Conservation (phyloP, 352 stramenopile genomes). For the Blastocystis sp. region DNA sequence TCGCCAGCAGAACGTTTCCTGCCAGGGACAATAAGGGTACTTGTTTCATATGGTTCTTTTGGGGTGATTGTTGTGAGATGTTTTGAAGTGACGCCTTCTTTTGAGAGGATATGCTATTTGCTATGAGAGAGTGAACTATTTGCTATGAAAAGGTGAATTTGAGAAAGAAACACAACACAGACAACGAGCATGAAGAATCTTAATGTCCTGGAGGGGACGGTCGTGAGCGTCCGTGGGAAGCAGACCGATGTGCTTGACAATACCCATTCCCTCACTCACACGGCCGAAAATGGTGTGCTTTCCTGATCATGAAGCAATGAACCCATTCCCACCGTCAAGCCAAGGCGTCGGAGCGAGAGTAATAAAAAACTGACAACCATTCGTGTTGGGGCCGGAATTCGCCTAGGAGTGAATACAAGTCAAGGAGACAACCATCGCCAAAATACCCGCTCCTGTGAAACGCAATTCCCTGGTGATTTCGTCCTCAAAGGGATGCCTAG, state of each 20-base stretch:
- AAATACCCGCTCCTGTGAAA: conserved; percentile 85
- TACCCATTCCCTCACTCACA: conserved; percentile 85
- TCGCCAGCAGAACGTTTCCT: conserved; percentile 75
- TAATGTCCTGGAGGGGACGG: conserved; percentile 73
- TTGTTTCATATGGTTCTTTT: background rate
- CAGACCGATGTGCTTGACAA: conserved; percentile 84
- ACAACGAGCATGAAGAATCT: conserved; percentile 69
- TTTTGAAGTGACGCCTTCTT: background rate
- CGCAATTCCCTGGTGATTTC: conserved; percentile 87
- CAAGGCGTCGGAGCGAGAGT: conserved; percentile 86
- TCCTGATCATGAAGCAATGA: conserved; percentile 70
- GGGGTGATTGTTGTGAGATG: conserved; percentile 6
- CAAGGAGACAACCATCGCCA: conserved; percentile 72
- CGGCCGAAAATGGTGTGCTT: conserved; percentile 89
- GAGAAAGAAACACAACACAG: conserved; percentile 23
- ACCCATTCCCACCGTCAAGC: conserved; percentile 79
- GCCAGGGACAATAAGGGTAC: conserved; percentile 81
- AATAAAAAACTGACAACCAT: conserved; percentile 88
- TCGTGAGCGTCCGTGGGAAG: conserved; percentile 83
- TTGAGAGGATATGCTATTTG: background rate
- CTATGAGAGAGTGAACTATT: background rate
- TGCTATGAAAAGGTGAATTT: background rate
- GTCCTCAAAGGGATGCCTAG: conserved; percentile 80
- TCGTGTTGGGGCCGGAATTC: conserved; percentile 85
- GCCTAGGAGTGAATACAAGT: conserved; percentile 73